Evolutionary conservation across 208 protist species (phyloP).

Genomic region (Blastocrithidia nonstop): DNA sequence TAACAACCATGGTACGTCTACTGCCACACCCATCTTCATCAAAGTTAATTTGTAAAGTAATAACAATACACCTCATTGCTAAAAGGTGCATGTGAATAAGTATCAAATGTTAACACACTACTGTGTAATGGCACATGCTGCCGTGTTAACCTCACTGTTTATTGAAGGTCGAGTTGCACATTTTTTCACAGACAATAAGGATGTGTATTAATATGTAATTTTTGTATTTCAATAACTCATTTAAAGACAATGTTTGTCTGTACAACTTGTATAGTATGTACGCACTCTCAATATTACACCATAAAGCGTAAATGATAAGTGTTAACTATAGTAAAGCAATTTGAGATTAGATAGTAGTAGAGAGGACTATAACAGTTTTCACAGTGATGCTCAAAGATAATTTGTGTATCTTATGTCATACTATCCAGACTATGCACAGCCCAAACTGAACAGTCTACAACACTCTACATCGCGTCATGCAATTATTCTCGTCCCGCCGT

Average conservation of each 20-base stretch:
- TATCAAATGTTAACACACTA: conserved; percentile 5
- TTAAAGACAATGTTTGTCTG: conserved; percentile 14
- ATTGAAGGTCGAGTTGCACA: conserved; percentile 45
- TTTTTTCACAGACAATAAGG: conserved; percentile 23
- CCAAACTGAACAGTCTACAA: too few relatives aligned
- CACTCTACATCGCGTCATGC: too few relatives aligned
- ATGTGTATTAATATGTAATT: conserved; percentile 29
- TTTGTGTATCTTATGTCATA: conserved; percentile 17
- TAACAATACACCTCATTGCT: too few relatives aligned
- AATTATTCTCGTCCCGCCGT: conserved; percentile 38
- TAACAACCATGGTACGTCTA: conserved; percentile 15
- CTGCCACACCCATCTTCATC: conserved; percentile 30
- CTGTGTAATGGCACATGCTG: conserved; percentile 53
- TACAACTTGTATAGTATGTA: conserved; percentile 1
- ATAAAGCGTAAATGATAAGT: too few relatives aligned
- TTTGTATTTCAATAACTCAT: conserved; percentile 43
- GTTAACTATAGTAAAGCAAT: too few relatives aligned
- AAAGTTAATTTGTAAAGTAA: too few relatives aligned
- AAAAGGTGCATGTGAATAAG: conserved; percentile 3
- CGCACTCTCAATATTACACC: not conserved
- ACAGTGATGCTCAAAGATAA: too few relatives aligned
- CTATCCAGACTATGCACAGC: too few relatives aligned
- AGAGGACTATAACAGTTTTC: not conserved
- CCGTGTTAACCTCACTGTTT: conserved; percentile 48
- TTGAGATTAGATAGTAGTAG: not conserved